Conservation (phyloP, 75 land plant genomes). For the Sequoia sempervirens region DNA sequence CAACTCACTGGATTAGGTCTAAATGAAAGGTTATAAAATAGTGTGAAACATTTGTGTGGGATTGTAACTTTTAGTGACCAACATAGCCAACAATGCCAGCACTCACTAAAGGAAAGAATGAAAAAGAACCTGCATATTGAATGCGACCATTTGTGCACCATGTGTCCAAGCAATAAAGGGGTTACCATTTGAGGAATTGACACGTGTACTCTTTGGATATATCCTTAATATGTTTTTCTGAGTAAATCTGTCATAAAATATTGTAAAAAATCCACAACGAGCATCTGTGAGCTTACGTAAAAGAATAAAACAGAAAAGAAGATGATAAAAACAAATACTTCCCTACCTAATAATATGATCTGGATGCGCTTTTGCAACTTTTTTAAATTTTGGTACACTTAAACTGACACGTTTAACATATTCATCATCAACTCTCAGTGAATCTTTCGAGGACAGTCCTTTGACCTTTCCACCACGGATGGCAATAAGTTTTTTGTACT, state of each 20-base stretch:
- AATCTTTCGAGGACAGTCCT: slow-evolving; percentile 27
- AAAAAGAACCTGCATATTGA: slow-evolving; percentile 75
- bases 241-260: slow-evolving; percentile 43
- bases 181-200: slow-evolving; percentile 72
- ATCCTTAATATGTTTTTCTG: slow-evolving; percentile 51
- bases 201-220: slow-evolving; percentile 60
- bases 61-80: background rate
- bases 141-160: slow-evolving; percentile 91
- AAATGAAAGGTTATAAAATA: background rate
- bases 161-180: slow-evolving; percentile 66
- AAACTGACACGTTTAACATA: slow-evolving; percentile 62
- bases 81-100: background rate
- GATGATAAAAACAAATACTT: background rate
- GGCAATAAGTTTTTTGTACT: slow-evolving; percentile 57
- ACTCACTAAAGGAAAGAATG: background rate
- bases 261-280: background rate
- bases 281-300: background rate
- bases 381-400: slow-evolving; percentile 58
- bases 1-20: background rate
- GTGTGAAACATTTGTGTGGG: background rate
- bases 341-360: slow-evolving; percentile 42
- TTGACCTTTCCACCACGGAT: slow-evolving; percentile 63
- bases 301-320: background rate
- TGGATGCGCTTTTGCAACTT: slow-evolving; percentile 29
- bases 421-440: slow-evolving; percentile 29